These are phyloP conservation scores for Fagopyrum tataricum DNA, from an alignment of 148 eudicot species.

Conservation along the genomic window DNA sequence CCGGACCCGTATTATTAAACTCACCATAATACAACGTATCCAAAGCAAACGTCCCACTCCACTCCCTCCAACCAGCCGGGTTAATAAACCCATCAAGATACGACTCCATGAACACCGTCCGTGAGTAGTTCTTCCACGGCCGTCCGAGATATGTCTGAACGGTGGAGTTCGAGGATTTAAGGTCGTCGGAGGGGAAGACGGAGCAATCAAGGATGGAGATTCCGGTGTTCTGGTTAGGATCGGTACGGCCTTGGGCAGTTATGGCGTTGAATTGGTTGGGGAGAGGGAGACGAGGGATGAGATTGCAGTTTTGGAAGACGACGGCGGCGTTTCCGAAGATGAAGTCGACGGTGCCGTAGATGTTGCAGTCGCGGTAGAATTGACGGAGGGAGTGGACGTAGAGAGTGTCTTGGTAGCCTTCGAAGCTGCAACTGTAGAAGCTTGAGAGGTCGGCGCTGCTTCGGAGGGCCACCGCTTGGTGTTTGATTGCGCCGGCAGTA, in stretches of 20 bases:
- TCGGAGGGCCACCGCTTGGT: constrained; percentile 13
- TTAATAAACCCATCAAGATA: constrained; percentile 33
- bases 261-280: constrained; percentile 61
- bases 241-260: constrained; percentile 75
- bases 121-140: constrained; percentile 70
- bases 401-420: constrained; percentile 79
- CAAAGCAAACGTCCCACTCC: constrained; percentile 56
- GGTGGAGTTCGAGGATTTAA: constrained; percentile 17
- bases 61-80: constrained; percentile 56
- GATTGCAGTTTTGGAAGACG: constrained; percentile 58
- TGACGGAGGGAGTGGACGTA: constrained; percentile 31
- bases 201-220: constrained; percentile 56
- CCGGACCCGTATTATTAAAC: constrained; percentile 34
- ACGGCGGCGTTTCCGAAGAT: constrained; percentile 34
- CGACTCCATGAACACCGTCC: constrained; percentile 53
- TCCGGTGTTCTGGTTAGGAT: constrained; percentile 74
- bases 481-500: constrained; percentile 7
- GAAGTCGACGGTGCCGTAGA: no score
- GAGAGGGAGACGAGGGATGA: constrained; percentile 53
- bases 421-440: constrained; percentile 25
- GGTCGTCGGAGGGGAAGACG: constrained; percentile 48
- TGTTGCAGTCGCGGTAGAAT: no score
- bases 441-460: constrained; percentile 12
- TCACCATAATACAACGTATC: constrained; percentile 52
- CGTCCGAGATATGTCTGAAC: constrained; percentile 49